A percentile compares a stretch with the other conserved stretches of the same genome.
These are phyloP conservation scores for Metarhizium album DNA, from an alignment of 2,329 filamentous ascomycete species.

Conservation along the genomic window DNA sequence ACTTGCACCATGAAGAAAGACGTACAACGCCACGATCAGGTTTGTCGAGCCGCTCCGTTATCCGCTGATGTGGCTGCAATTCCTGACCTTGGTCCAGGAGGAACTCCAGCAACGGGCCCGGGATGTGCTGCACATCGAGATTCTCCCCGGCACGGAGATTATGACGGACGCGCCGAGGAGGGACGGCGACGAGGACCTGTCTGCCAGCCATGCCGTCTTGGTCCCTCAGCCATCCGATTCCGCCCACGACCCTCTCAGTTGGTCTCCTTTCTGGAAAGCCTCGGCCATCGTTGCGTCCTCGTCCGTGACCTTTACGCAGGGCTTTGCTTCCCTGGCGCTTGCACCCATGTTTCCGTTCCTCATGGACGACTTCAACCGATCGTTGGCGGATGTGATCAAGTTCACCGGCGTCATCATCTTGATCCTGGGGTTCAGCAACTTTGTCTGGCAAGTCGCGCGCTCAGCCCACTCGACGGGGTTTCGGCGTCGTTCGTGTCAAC, in stretches of 20 bases:
- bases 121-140: neutral
- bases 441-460: neutral
- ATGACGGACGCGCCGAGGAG: neutral
- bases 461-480: too few relatives aligned
- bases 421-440: neutral
- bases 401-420: neutral
- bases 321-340: neutral
- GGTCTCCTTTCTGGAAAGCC: neutral
- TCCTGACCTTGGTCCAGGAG: too few relatives aligned
- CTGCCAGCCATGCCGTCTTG: too few relatives aligned
- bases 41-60: too few relatives aligned
- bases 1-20: too few relatives aligned
- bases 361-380: neutral
- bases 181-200: neutral
- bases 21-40: too few relatives aligned
- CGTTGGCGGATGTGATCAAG: neutral
- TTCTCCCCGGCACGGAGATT: neutral
- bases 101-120: constrained; percentile 7
- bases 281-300: neutral
- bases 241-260: neutral
- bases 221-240: neutral
- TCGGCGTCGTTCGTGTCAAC: too few relatives aligned
- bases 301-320: neutral
- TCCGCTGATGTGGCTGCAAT: too few relatives aligned
- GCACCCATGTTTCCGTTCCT: neutral